These are phyloP conservation scores for Rhytidhysteron rufulum DNA, from an alignment of 2,329 filamentous ascomycete species.

Conservation along the genomic window DNA sequence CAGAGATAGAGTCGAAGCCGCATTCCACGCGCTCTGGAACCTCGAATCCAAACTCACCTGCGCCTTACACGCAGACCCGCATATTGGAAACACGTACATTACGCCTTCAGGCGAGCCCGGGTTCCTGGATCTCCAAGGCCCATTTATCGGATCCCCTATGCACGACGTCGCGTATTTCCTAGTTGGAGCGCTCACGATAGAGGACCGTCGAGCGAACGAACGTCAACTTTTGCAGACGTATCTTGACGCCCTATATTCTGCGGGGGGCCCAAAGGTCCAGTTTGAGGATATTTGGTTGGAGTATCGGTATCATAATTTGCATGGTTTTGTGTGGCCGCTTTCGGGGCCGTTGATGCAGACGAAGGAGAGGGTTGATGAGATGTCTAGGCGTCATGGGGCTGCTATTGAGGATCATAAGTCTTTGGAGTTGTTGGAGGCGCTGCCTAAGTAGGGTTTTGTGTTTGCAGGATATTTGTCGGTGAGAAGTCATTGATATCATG, in stretches of 20 bases:
- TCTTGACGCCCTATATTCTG: constrained; percentile 8
- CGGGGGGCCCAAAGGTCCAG: constrained; percentile 8
- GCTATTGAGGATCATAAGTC: constrained; percentile 11
- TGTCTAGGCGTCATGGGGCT: constrained; percentile 8
- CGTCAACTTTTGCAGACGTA: constrained; percentile 36
- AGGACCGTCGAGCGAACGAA: constrained; percentile 41
- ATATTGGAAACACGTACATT: constrained; percentile 45
- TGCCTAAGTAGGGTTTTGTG: constrained; percentile 1
- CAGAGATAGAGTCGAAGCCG: constrained; percentile 31
- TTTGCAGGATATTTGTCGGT: no score
- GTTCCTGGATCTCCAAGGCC: constrained; percentile 43
- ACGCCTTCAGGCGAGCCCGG: constrained; percentile 30
- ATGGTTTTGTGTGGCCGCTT: constrained; percentile 22
- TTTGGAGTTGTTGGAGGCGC: constrained; percentile 9
- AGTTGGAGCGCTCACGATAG: constrained; percentile 35
- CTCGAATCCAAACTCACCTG: constrained; percentile 36
- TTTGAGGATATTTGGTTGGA: constrained; percentile 12
- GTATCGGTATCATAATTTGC: constrained; percentile 12
- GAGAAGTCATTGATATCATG: no score
- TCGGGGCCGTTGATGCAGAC: constrained; percentile 20
- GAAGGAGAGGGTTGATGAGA: constrained; percentile 10
- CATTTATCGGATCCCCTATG: constrained; percentile 41
- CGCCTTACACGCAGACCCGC: constrained; percentile 44
- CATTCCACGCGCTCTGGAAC: constrained; percentile 35
- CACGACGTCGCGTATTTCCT: constrained; percentile 44